Evolutionary conservation across 225 moss, liverwort and hornwort genomes (phyloP), one percentile per base, ranked within the genome.

Genomic region (Anthoceros angustus): DNA sequence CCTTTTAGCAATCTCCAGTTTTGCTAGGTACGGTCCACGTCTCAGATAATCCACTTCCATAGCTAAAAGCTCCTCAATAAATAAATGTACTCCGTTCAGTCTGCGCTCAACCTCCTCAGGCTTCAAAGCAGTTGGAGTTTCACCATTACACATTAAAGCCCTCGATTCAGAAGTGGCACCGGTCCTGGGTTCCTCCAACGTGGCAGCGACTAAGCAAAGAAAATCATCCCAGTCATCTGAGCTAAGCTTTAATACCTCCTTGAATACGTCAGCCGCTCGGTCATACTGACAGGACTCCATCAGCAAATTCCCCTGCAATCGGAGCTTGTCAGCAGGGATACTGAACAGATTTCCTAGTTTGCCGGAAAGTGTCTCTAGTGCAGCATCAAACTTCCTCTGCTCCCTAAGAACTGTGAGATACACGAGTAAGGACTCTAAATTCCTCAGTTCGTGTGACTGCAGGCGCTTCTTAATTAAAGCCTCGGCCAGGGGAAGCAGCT

Each of bases 241-340:
- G 73, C 88, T 98, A 41, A 62, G 76, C 68, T 75, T 89, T 77
- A 92, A 66, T 14, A 98, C 79, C 70, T 78, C 70, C 79, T 84
- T 70, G 71, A 87, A 92, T 63, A 87, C 78, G 76, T 76, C 71
- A 25, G 87, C 87, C 40, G 92, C 98, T 68, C 87, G 78, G 66
- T 79, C 76, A 80, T 86, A 83, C 64, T 77, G 78, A 76, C 76
- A 63, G 73, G 80, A 77, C 71, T 80, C 77, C 81, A 98, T 83
- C 70, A 98, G 84, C 73, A 98, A 77, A 77, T 84, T 88, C 78
- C 98, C 98, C 89, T 98, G 89, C 80, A 98, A 75, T 43, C 84
- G 85, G 73, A 98, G 70, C 68, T 87, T 89, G 82, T 98, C 98
- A 63, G 74, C 77, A 68, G 78, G 77, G 69, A 92, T 92, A 70